These are phyloP conservation scores for Mikania micrantha DNA, from an alignment of 129 eudicot genomes.

Conservation along the genomic window DNA sequence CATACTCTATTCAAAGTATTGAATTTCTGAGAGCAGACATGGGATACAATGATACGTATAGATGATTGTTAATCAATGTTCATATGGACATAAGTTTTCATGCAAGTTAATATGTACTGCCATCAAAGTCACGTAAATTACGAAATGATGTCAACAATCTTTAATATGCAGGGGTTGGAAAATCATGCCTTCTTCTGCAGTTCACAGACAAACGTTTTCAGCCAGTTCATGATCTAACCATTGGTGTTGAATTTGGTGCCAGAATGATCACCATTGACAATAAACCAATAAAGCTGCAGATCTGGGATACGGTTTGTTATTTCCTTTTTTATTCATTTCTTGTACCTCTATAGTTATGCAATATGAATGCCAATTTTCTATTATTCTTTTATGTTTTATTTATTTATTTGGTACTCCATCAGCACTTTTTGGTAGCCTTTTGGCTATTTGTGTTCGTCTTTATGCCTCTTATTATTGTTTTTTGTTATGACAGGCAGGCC, in stretches of 20 bases:
- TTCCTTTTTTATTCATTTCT: background rate
- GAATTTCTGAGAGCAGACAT: background rate
- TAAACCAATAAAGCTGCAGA: conserved; percentile 65
- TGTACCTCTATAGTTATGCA: background rate
- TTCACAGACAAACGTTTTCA: conserved; percentile 93
- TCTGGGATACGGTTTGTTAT: conserved; percentile 45
- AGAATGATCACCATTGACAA: conserved; percentile 70
- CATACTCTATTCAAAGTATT: background rate
- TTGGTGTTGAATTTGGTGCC: conserved; percentile 85
- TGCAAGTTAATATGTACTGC: background rate
- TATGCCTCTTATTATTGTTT: background rate
- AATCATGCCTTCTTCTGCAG: conserved; percentile 88
- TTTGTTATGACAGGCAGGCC: conserved; percentile 55
- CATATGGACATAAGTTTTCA: background rate
- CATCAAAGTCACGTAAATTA: background rate
- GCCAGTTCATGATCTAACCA: conserved; percentile 67
- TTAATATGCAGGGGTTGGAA: conserved; percentile 38
- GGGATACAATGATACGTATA: conserved; percentile 7
- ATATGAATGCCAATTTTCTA: too few species aligned
- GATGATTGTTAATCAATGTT: background rate
- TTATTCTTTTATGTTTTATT: too few species aligned
- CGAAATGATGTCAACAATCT: background rate
- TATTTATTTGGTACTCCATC: background rate
- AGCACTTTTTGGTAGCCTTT: background rate
- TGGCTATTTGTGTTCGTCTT: background rate